A percentile compares a stretch with the other conserved stretches of the same genome.
These are phyloP conservation scores for Zizania latifolia DNA, from an alignment of 176 grass and related monocot genomes.

Conservation along the genomic window DNA sequence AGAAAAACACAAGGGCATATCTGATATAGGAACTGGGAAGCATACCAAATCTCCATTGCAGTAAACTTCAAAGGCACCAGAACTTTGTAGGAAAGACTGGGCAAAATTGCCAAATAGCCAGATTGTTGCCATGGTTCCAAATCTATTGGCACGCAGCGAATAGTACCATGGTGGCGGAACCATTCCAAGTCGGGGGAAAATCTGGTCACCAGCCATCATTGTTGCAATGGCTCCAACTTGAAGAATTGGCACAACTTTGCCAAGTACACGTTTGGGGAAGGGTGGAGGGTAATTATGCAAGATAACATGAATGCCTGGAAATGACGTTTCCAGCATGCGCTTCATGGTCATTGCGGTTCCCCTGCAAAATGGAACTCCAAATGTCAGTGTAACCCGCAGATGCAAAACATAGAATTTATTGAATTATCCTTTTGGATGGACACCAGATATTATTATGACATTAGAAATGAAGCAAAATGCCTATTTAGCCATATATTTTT, in stretches of 20 bases:
- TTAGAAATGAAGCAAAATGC: neutral
- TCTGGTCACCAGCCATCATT: slow-evolving; percentile 83
- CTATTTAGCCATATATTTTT: no score
- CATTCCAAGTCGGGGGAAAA: slow-evolving; percentile 87
- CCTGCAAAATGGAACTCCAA: slow-evolving; percentile 37
- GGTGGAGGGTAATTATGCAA: slow-evolving; percentile 82
- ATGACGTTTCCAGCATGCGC: slow-evolving; percentile 86
- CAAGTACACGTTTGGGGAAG: slow-evolving; percentile 71
- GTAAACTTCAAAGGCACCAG: slow-evolving; percentile 95
- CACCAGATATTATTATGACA: neutral
- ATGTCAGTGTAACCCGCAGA: neutral
- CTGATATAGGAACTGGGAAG: slow-evolving; percentile 13
- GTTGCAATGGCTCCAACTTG: slow-evolving; percentile 74
- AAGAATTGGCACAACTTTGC: slow-evolving; percentile 80
- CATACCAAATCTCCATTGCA: slow-evolving; percentile 92
- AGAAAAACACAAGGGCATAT: neutral
- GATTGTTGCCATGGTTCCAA: slow-evolving; percentile 83
- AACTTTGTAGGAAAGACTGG: slow-evolving; percentile 83
- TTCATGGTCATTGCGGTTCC: slow-evolving; percentile 87
- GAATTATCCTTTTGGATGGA: neutral
- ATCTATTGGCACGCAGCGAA: slow-evolving; percentile 64
- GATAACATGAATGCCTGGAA: slow-evolving; percentile 81
- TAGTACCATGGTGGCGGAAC: slow-evolving; percentile 66
- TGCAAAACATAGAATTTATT: neutral
- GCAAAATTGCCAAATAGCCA: slow-evolving; percentile 84